Conservation (phyloP, 192 early-diverging fungal genomes). For the Rhizoclosmatium sp. region DNA sequence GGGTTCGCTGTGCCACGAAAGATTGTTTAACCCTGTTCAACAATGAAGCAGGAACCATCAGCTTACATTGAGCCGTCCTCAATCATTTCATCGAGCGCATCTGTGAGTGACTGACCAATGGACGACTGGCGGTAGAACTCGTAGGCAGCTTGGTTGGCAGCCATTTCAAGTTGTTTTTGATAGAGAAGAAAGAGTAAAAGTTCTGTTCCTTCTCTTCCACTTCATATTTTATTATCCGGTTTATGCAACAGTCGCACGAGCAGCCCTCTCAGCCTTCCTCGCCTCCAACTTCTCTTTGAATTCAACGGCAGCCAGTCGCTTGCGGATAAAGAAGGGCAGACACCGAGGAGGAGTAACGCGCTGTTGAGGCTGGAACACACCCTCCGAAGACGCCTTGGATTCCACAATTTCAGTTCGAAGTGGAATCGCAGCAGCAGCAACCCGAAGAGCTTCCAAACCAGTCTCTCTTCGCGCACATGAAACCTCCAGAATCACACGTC, state of each 20-base stretch:
- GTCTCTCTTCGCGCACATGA: constrained; percentile 81
- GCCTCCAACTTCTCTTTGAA: constrained; percentile 21
- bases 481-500: constrained; percentile 91
- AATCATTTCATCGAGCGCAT: constrained; percentile 96
- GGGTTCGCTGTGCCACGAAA: neutral
- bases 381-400: constrained; percentile 40
- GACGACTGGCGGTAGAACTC: constrained; percentile 63
- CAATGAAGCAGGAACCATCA: constrained; percentile 84
- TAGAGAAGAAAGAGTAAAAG: too few relatives aligned
- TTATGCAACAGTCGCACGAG: neutral
- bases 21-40: constrained; percentile 69
- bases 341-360: constrained; percentile 34
- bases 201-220: neutral
- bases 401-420: constrained; percentile 74
- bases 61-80: constrained; percentile 87
- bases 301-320: constrained; percentile 9
- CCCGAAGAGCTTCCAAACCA: constrained; percentile 77
- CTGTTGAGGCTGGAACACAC: constrained; percentile 14
- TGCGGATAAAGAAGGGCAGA: constrained; percentile 37
- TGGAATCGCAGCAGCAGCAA: constrained; percentile 71
- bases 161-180: constrained; percentile 1
- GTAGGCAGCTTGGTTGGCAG: neutral
- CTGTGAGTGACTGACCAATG: constrained; percentile 91
- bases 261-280: constrained; percentile 19
- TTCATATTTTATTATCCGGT: neutral